These are phyloP conservation scores for Botryotinia calthae DNA, from an alignment of 2,329 filamentous ascomycete species.

Conservation along the genomic window DNA sequence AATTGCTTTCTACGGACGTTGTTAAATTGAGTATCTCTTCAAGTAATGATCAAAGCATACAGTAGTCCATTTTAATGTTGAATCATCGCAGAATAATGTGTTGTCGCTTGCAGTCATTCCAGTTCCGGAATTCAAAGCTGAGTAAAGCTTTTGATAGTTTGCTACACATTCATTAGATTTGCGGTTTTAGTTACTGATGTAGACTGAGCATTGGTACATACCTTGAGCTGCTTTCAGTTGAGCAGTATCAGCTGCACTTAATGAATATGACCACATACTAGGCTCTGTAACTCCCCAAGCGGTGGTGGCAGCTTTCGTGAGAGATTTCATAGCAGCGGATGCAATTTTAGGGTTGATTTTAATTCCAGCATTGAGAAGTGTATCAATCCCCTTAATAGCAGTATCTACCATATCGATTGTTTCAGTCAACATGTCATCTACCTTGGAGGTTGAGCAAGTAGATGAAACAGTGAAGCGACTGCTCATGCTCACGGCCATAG, in stretches of 20 bases:
- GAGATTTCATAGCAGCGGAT: slow-evolving; percentile 1
- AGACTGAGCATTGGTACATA: not conserved
- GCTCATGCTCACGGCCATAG: slow-evolving; percentile 12
- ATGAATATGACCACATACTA: not conserved
- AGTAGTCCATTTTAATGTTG: slow-evolving; percentile 15
- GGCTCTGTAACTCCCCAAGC: slow-evolving; percentile 7
- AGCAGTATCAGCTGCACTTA: slow-evolving; percentile 12
- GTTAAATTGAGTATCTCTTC: not conserved
- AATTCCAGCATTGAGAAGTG: slow-evolving; percentile 10
- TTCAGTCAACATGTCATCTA: slow-evolving; percentile 16
- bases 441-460: slow-evolving; percentile 12
- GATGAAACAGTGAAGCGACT: slow-evolving; percentile 17
- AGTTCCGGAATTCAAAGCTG: slow-evolving; percentile 4
- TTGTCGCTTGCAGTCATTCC: slow-evolving; percentile 15
- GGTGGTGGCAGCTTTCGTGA: slow-evolving; percentile 1
- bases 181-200: no score
- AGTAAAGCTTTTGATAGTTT: slow-evolving; percentile 15
- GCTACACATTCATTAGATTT: not conserved
- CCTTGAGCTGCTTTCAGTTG: slow-evolving; percentile 17
- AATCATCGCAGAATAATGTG: slow-evolving; percentile 17
- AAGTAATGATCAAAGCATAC: not conserved
- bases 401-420: slow-evolving; percentile 16
- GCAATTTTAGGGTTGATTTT: slow-evolving; percentile 10
- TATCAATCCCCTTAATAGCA: slow-evolving; percentile 10
- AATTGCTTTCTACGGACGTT: not conserved